A percentile compares a stretch with the other conserved stretches of the same genome.
These are phyloP conservation scores for Lipomyces yarrowii DNA, from an alignment of 1,139 yeast species.

Conservation along the genomic window DNA sequence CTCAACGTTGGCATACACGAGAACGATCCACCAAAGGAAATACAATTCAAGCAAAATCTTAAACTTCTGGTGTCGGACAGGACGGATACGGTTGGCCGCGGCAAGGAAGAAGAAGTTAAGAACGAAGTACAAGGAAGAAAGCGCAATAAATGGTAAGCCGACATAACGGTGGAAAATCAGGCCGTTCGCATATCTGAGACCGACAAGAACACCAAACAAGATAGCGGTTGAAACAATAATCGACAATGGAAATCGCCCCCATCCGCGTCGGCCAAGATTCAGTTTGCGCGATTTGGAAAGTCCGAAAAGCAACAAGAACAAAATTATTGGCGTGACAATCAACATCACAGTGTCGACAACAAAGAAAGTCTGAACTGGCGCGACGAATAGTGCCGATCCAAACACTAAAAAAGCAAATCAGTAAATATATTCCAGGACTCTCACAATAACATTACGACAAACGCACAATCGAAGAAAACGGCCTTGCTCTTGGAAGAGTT, in stretches of 20 bases:
- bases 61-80: constrained; percentile 31
- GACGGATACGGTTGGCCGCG: constrained; percentile 18
- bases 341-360: constrained; percentile 32
- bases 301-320: constrained; percentile 51
- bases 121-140: constrained; percentile 29
- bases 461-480: constrained; percentile 32
- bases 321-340: constrained; percentile 33
- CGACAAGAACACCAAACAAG: constrained; percentile 31
- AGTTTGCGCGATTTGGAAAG: constrained; percentile 44
- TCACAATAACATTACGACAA: neutral
- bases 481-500: constrained; percentile 30
- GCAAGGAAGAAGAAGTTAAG: constrained; percentile 27
- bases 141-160: constrained; percentile 32
- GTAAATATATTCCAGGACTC: constrained; percentile 9
- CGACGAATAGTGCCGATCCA: constrained; percentile 30
- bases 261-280: constrained; percentile 32
- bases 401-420: constrained; percentile 17
- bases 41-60: constrained; percentile 29
- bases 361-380: constrained; percentile 30
- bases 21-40: constrained; percentile 30
- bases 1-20: constrained; percentile 32
- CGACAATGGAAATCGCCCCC: constrained; percentile 33
- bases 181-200: constrained; percentile 31
- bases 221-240: constrained; percentile 31
- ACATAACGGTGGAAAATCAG: constrained; percentile 32